Base-by-base conservation (phyloP, 768 basidiomycete genomes). In the Favolaschia claudopus region DNA sequence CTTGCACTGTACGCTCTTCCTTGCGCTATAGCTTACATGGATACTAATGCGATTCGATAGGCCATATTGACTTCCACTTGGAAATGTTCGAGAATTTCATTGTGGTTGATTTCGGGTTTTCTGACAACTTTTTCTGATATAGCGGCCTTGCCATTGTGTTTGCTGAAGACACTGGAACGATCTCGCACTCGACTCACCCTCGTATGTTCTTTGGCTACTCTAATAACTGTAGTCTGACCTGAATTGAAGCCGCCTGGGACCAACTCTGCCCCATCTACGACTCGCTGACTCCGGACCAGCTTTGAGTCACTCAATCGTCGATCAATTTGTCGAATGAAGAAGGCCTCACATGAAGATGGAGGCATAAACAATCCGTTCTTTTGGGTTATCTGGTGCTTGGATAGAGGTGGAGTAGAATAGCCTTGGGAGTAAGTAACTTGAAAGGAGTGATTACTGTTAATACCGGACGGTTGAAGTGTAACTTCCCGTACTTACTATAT, bases 1-100 rank as follows among this genome's bases (percentile, higher is more conserved):
- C 47, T 47, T 57, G 0, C 55, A 57, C 32, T 57, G 56, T 43
- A 46, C 28, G 40, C 48, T 56, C 55, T 12, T 66, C 62, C 42
- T 66, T 57, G 65, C 64, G 36, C 40, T 5, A n/a, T 25, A 36
- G 24, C 33, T 38, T 32, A 46, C 42, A 71, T 34, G 4, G 8
- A 37, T 19, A 19, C 28, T 48, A 32, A 32, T 42, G 9, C 49
- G 40, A 5, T 37, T 43, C 24, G 20, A 32, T 32, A 50, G 58
- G 58, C 56, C 74, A 75, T 56, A 71, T 75, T 45, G 72, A 68
- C 29, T 73, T 69, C 68, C 73, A 74, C 58, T 63, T 74, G 33
- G 68, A 67, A 19, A 65, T 56, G 55, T 65, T 27, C 44, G 64
- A n/a, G n/a, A n/a, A n/a, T 55, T n/a, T 8, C n/a, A 10, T 5